These are phyloP conservation scores for Coriolopsis trogii DNA, from an alignment of 1,284 basidiomycete species.

Conservation along the genomic window DNA sequence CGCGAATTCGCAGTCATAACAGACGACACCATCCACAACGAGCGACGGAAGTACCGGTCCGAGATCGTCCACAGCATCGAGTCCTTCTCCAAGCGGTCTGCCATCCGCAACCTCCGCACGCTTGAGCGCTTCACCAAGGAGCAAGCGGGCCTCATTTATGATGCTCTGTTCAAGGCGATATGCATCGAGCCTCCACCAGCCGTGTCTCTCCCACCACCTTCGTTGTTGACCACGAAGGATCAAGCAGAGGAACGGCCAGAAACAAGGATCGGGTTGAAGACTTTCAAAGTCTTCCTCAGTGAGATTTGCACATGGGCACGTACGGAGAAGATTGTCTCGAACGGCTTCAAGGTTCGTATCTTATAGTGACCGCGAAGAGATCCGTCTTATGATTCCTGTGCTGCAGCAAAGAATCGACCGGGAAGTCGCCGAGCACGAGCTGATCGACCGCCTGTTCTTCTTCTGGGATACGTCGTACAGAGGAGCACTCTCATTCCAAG, in stretches of 20 bases:
- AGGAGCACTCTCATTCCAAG: conserved; percentile 87
- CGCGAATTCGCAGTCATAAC: conserved; percentile 97
- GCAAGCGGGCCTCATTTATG: conserved; percentile 88
- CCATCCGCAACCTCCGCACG: conserved; percentile 86
- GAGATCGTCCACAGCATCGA: conserved; percentile 96
- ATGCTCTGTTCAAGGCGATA: conserved; percentile 88
- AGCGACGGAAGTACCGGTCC: conserved; percentile 85
- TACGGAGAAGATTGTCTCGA: conserved; percentile 91
- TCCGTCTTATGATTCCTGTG: conserved; percentile 16
- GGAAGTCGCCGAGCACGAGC: conserved; percentile 81
- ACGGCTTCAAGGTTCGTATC: conserved; percentile 80
- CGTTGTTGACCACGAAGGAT: conserved; percentile 56
- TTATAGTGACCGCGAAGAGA: neutral
- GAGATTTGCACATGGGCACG: conserved; percentile 97
- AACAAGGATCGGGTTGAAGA: conserved; percentile 85
- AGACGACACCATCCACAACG: conserved; percentile 91
- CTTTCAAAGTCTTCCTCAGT: conserved; percentile 90
- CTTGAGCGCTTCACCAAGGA: conserved; percentile 88
- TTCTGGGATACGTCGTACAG: conserved; percentile 86
- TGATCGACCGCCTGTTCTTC: conserved; percentile 83
- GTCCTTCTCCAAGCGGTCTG: conserved; percentile 93
- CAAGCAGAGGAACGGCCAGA: conserved; percentile 80
- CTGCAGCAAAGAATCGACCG: conserved; percentile 77
- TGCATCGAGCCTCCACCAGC: conserved; percentile 73
- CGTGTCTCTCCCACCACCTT: conserved; percentile 46